Conservation (phyloP, 2,329 filamentous ascomycete species). For the Botrytis hyacinthi region DNA sequence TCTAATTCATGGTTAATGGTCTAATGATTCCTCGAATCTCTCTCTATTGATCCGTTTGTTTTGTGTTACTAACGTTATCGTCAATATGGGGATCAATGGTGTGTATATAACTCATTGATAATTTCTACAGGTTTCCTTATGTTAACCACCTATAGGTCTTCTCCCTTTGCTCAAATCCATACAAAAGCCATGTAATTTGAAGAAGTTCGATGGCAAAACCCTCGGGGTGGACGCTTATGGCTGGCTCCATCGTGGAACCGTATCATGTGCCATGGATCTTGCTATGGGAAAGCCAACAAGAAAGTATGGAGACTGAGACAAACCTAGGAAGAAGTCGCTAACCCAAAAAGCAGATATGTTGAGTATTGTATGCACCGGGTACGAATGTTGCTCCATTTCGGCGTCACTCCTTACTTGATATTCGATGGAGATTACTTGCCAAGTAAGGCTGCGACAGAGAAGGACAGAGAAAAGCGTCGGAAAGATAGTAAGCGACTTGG, state of each 20-base stretch:
- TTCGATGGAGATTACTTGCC: conserved; percentile 96
- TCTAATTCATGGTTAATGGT: background rate
- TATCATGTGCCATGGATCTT: conserved; percentile 86
- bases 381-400: conserved; percentile 90
- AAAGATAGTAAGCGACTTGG: conserved; percentile 75
- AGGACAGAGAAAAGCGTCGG: conserved; percentile 69
- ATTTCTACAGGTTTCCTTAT: conserved; percentile 22
- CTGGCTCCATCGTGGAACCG: conserved; percentile 93
- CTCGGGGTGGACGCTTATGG: conserved; percentile 97
- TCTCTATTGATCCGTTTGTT: conserved; percentile 29
- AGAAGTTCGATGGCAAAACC: conserved; percentile 82
- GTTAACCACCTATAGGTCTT: conserved; percentile 57
- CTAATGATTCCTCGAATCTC: conserved; percentile 23
- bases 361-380: conserved; percentile 88
- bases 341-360: conserved; percentile 64
- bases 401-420: conserved; percentile 88
- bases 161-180: conserved; percentile 94
- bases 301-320: conserved; percentile 57
- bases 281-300: conserved; percentile 83
- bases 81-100: conserved; percentile 31
- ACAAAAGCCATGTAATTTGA: conserved; percentile 81
- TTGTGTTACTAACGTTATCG: conserved; percentile 22
- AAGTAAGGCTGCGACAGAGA: conserved; percentile 87
- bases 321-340: conserved; percentile 2
- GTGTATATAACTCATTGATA: background rate